Evolutionary conservation across 257 asterid genomes (phyloP).

Genomic region (Oldenlandia corymbosa): DNA sequence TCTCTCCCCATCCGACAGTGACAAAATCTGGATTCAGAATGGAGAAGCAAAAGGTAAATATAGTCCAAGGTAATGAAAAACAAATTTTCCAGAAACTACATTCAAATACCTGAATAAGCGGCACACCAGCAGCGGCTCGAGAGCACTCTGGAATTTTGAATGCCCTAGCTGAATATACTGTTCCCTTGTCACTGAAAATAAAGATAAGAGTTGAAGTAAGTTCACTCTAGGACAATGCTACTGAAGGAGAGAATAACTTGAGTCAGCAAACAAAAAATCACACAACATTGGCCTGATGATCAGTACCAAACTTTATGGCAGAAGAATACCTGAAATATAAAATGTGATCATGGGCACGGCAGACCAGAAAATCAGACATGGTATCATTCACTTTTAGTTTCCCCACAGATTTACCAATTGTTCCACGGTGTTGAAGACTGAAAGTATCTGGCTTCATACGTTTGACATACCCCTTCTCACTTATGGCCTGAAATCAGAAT

Average conservation of each 20-base stretch:
- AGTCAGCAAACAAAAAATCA: too few relatives aligned
- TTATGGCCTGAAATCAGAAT: slow-evolving; percentile 58
- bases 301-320: too few relatives aligned
- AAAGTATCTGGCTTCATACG: slow-evolving; percentile 96
- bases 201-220: background rate
- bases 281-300: too few relatives aligned
- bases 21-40: slow-evolving; percentile 56
- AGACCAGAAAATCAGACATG: slow-evolving; percentile 95
- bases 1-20: slow-evolving; percentile 94
- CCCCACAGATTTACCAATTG: slow-evolving; percentile 97
- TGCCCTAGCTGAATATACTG: slow-evolving; percentile 83
- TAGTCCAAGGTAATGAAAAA: background rate
- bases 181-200: slow-evolving; percentile 81
- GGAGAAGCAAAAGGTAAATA: slow-evolving; percentile 14
- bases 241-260: background rate
- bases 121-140: slow-evolving; percentile 92
- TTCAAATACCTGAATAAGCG: slow-evolving; percentile 72
- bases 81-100: slow-evolving; percentile 6
- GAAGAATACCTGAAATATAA: slow-evolving; percentile 76
- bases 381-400: slow-evolving; percentile 83
- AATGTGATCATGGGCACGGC: slow-evolving; percentile 87
- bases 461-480: slow-evolving; percentile 95
- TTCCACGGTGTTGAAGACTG: slow-evolving; percentile 87
- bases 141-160: slow-evolving; percentile 92
- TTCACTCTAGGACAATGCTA: background rate